phyloP scores from a whole-genome alignment of 345 rosid species.

The Crucihimalaya himalaica region DNA sequence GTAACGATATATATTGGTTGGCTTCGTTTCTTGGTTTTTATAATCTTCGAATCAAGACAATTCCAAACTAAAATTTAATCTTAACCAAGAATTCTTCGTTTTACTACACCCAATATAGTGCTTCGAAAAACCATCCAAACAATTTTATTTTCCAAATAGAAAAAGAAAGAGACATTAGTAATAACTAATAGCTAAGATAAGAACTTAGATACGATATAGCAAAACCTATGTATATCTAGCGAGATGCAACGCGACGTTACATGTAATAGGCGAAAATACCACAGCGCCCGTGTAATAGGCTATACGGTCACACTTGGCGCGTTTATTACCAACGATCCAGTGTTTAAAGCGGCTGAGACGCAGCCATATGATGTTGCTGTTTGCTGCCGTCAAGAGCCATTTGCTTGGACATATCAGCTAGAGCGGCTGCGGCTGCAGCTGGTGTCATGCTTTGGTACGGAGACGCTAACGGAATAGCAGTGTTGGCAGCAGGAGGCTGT shows the following conservation, averaged over 20 bases:
- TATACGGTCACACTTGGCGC: slow-evolving; percentile 22
- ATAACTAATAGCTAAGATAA: slow-evolving; percentile 8
- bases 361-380: slow-evolving; percentile 42
- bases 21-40: no score
- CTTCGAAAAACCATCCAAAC: background rate
- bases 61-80: no score
- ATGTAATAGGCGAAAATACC: background rate
- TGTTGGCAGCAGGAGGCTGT: slow-evolving; percentile 42
- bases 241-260: slow-evolving; percentile 13
- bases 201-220: background rate
- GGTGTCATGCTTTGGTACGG: slow-evolving; percentile 71
- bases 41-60: no score
- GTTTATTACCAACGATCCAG: slow-evolving; percentile 7
- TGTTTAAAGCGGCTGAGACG: slow-evolving; percentile 44
- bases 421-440: slow-evolving; percentile 51
- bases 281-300: background rate
- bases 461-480: slow-evolving; percentile 47
- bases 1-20: background rate
- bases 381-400: slow-evolving; percentile 39
- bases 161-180: background rate
- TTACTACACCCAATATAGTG: no score
- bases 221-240: slow-evolving; percentile 25
- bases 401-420: slow-evolving; percentile 64
- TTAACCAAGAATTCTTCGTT: no score
- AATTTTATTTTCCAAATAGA: background rate